These are phyloP conservation scores for Russula compacta DNA, from an alignment of 768 basidiomycete genomes.

Conservation along the genomic window DNA sequence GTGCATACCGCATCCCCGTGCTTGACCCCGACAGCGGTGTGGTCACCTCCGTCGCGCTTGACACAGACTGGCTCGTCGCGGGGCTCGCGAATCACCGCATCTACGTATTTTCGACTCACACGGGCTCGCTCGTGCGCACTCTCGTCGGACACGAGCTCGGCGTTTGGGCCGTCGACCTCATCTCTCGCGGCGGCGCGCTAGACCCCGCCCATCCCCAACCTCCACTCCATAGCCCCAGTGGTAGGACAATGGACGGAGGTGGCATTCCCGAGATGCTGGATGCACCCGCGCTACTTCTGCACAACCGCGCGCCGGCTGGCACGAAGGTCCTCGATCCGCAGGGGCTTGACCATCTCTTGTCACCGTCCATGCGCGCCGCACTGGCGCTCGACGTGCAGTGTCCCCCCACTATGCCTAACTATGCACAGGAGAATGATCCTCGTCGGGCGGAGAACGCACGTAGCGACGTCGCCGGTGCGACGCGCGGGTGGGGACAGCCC, in stretches of 20 bases:
- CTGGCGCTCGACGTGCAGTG: conserved; percentile 35
- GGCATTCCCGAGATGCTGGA: conserved; percentile 9
- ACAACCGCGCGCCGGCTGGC: conserved; percentile 17
- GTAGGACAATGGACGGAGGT: not conserved
- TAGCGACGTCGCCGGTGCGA: conserved; percentile 52
- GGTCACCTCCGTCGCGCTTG: conserved; percentile 82
- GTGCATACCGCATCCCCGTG: conserved; percentile 21
- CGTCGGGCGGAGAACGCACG: not conserved
- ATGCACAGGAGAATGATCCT: not conserved
- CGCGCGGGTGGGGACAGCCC: conserved; percentile 85
- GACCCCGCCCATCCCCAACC: conserved; percentile 12
- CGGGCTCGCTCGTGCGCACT: conserved; percentile 67
- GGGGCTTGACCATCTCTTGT: conserved; percentile 26
- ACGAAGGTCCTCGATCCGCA: conserved; percentile 5
- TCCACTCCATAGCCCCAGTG: not conserved
- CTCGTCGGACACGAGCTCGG: conserved; percentile 79
- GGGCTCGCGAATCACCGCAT: conserved; percentile 82
- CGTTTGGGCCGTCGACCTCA: conserved; percentile 87
- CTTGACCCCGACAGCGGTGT: conserved; percentile 45
- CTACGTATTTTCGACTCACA: conserved; percentile 73
- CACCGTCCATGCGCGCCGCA: conserved; percentile 38
- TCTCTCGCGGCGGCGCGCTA: conserved; percentile 49
- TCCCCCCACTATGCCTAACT: not conserved
- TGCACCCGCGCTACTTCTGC: conserved; percentile 2
- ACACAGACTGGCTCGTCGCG: conserved; percentile 76